Percentiles rank a stretch among this genome's conserved stretches.
Evolutionary conservation across 2,329 filamentous ascomycete species (phyloP).

Genomic region (Nemania bipapillata): DNA sequence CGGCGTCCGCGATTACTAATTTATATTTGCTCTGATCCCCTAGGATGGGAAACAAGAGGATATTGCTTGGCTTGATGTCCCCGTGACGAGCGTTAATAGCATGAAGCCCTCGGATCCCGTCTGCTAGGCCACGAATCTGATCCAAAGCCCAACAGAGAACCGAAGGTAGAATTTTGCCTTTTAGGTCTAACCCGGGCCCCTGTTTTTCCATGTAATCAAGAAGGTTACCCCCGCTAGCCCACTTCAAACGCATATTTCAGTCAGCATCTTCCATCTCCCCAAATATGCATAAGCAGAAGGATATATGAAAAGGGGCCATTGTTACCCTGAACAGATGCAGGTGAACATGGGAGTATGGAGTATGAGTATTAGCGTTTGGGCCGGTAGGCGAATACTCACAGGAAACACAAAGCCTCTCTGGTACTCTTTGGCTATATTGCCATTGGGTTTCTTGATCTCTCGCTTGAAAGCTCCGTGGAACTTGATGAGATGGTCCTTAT

Average conservation of each 20-base stretch:
- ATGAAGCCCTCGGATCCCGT: slow-evolving; percentile 7
- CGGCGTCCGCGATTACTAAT: slow-evolving; percentile 11
- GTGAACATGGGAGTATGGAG: too few species aligned
- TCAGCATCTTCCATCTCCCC: too few species aligned
- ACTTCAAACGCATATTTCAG: neutral
- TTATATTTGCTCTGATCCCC: neutral
- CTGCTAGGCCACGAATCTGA: slow-evolving; percentile 3
- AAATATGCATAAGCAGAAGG: too few species aligned
- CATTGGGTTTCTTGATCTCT: neutral
- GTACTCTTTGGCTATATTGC: neutral
- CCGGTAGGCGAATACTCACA: slow-evolving; percentile 1
- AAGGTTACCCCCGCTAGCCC: neutral
- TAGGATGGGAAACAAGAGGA: neutral
- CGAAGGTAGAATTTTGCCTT: too few species aligned
- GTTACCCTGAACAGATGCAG: too few species aligned
- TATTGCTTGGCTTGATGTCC: slow-evolving; percentile 21
- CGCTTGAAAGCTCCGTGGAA: neutral
- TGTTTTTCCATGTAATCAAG: neutral
- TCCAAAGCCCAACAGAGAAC: neutral
- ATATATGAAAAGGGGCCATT: too few species aligned
- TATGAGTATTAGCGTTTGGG: too few species aligned
- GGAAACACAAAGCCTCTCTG: slow-evolving; percentile 2
- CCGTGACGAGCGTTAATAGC: neutral
- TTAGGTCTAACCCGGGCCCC: neutral
- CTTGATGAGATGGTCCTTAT: neutral